Percentiles rank a stretch among this genome's conserved stretches.
These are phyloP conservation scores for Raddia distichophylla DNA, from an alignment of 176 grass and related monocot species.

Conservation along the genomic window DNA sequence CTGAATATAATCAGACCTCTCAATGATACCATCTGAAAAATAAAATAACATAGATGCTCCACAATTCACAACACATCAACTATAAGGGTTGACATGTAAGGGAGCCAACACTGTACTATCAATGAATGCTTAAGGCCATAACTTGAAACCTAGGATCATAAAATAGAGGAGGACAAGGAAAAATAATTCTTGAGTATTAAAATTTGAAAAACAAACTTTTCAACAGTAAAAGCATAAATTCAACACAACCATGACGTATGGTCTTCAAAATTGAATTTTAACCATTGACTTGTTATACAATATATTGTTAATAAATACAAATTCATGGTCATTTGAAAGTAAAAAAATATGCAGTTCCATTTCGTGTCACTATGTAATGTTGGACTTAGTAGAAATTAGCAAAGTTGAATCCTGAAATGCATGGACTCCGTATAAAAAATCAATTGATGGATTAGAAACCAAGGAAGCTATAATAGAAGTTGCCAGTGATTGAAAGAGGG, in stretches of 20 bases:
- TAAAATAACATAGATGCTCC: neutral
- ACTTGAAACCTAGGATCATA: neutral
- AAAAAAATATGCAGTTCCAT: neutral
- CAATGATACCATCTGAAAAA: slow-evolving; percentile 28
- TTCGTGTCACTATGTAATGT: neutral
- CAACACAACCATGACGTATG: neutral
- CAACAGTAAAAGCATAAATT: slow-evolving; percentile 19
- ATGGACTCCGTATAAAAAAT: neutral
- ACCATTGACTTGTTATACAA: neutral
- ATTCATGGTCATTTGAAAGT: slow-evolving; percentile 2
- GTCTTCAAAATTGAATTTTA: slow-evolving; percentile 7
- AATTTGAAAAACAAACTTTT: slow-evolving; percentile 19
- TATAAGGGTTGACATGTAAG: neutral
- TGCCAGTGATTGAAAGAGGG: neutral
- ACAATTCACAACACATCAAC: neutral
- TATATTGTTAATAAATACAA: neutral
- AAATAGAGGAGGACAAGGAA: slow-evolving; percentile 13
- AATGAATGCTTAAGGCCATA: slow-evolving; percentile 3
- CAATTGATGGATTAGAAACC: neutral
- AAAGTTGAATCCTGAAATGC: neutral
- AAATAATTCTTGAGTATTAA: slow-evolving; percentile 11
- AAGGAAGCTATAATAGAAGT: neutral
- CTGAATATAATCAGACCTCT: neutral
- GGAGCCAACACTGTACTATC: slow-evolving; percentile 1
- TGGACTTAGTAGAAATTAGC: neutral